Evolutionary conservation across 1,139 yeast species (phyloP), one percentile per base, ranked within the genome.

Genomic region (Lodderomyces parapsilosis): DNA sequence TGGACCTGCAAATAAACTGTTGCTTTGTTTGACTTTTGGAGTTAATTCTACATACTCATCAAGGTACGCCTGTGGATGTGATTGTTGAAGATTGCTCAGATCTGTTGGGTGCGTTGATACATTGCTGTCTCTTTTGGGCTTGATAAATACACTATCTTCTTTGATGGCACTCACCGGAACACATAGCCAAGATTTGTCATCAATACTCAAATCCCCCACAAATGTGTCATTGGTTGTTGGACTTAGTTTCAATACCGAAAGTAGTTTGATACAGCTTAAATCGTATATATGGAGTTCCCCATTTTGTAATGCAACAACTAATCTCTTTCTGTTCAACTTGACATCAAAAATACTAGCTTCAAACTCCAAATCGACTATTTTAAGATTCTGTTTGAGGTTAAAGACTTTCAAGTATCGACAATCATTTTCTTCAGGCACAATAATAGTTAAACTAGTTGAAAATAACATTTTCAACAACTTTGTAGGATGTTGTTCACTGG

Each of bases 251-350:
- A 85, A 71, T 1, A 86, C 81, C 55, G 83, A 86, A 25, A 84
- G 58, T 20, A 84, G 67, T 50, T 84, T 74, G 68, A 86, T 83
- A 54, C 86, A 83, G 49, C 86, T 81, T 49, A 86, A 77, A 58
- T 86, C 93, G 57, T 86, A 86, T 20, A 85, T 71, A 55, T 80
- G 83, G 9, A 86, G 77, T 49, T 84, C 86, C 40, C 84, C 88
- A 31, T 62, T 54, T 47, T 80, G 77, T 40, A 85, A 60, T 11
- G 82, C 66, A 17, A 84, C 86, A 39, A 84, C 71, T 48, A 86
- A 62, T 40, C 91, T 60, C 52, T 81, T 82, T 36, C 90, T 66
- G 59, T 85, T 86, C 66, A 86, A 72, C 49, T 78, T 77, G 15
- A 85, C 77, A 38, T 82, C 78, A 28, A 82, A 60, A 6, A 86